Evolutionary conservation across 1,284 basidiomycete genomes (phyloP).

Genomic region (Ustanciosporium gigantosporum): DNA sequence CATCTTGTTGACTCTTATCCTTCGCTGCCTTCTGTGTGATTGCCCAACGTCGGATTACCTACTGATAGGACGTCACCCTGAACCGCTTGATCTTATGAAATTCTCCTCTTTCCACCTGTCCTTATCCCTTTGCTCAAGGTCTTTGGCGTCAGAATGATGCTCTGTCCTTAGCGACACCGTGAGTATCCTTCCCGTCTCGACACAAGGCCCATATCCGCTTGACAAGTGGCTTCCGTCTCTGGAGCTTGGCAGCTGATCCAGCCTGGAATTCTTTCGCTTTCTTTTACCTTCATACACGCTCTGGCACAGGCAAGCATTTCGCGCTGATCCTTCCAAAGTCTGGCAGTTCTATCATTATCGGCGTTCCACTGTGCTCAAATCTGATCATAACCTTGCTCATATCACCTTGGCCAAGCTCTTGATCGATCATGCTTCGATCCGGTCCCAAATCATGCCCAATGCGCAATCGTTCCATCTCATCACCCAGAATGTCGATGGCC

Average conservation of each 20-base stretch:
- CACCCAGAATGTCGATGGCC: conserved; percentile 72
- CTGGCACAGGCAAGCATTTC: conserved; percentile 65
- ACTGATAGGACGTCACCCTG: not conserved
- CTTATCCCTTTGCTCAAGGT: conserved; percentile 43
- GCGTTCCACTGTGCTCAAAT: conserved; percentile 64
- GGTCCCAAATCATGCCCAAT: conserved; percentile 5
- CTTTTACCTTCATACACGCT: not conserved
- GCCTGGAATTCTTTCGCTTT: not conserved
- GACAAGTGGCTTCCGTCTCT: no score
- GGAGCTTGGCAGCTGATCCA: no score
- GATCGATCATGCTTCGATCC: not conserved
- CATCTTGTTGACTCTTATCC: not conserved
- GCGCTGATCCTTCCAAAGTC: conserved; percentile 66
- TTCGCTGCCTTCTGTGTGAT: not conserved
- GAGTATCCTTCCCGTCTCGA: conserved; percentile 7
- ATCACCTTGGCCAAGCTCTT: conserved; percentile 64
- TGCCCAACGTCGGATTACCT: no score
- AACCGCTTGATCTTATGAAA: not conserved
- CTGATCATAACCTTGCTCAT: conserved; percentile 69
- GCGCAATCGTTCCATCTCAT: conserved; percentile 64
- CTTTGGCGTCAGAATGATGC: conserved; percentile 69
- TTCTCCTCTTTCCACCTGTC: not conserved
- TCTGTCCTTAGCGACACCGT: conserved; percentile 67
- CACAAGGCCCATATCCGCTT: no score
- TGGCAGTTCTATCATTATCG: conserved; percentile 73